phyloP scores from a whole-genome alignment of 2,329 filamentous ascomycete species.

The Colletotrichum sp. region DNA sequence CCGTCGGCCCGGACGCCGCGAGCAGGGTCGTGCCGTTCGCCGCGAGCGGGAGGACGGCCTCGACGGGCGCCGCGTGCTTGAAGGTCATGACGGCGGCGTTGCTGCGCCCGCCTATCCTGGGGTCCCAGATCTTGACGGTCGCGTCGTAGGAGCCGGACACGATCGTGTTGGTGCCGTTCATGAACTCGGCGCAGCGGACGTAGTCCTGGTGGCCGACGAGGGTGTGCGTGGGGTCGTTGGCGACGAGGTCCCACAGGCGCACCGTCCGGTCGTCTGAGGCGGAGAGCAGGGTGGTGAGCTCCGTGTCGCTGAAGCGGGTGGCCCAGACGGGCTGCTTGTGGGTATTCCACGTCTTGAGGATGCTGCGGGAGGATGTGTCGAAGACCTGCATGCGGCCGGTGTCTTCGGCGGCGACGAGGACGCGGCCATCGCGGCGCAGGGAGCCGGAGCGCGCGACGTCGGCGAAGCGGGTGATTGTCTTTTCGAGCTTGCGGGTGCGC shows the following conservation, averaged over 20 bases:
- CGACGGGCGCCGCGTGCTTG: slow-evolving; percentile 89
- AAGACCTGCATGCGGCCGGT: slow-evolving; percentile 94
- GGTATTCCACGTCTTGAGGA: slow-evolving; percentile 92
- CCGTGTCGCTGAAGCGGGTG: slow-evolving; percentile 88
- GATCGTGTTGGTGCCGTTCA: slow-evolving; percentile 74
- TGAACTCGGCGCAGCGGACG: slow-evolving; percentile 84
- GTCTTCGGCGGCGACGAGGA: slow-evolving; percentile 91
- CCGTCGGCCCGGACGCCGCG: slow-evolving; percentile 82
- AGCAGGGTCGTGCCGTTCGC: slow-evolving; percentile 81
- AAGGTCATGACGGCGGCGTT: slow-evolving; percentile 82
- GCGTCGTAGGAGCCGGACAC: slow-evolving; percentile 94
- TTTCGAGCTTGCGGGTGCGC: slow-evolving; percentile 87
- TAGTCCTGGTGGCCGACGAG: slow-evolving; percentile 93
- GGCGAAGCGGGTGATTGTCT: slow-evolving; percentile 93
- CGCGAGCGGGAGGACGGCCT: slow-evolving; percentile 85
- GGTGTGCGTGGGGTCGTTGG: slow-evolving; percentile 74
- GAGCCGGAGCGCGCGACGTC: slow-evolving; percentile 90
- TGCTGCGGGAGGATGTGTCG: slow-evolving; percentile 85
- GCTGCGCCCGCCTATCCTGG: slow-evolving; percentile 61
- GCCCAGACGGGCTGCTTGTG: slow-evolving; percentile 95
- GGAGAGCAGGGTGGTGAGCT: slow-evolving; percentile 85
- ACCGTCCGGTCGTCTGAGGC: slow-evolving; percentile 93
- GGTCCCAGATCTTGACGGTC: slow-evolving; percentile 93
- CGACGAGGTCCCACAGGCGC: slow-evolving; percentile 90
- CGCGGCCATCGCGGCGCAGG: slow-evolving; percentile 84